A percentile compares a stretch with the other conserved stretches of the same genome.
Evolutionary conservation across 2,329 filamentous ascomycete genomes (phyloP).

Genomic region (Colletotrichum eleusines): DNA sequence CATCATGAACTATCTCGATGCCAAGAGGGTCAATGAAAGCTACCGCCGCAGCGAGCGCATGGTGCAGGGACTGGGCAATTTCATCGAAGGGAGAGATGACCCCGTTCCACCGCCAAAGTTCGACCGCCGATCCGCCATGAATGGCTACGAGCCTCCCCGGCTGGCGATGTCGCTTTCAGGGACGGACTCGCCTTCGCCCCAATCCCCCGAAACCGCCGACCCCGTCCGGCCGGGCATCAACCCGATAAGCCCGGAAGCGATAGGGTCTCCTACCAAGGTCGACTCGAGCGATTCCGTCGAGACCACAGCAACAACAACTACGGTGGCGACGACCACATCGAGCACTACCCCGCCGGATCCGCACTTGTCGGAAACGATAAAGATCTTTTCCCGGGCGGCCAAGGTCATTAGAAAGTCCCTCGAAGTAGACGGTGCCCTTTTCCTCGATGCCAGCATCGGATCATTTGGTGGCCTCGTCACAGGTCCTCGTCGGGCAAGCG

Average conservation of each 20-base stretch:
- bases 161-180: conserved; percentile 16
- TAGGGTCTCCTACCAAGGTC: conserved; percentile 13
- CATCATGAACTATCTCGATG: conserved; percentile 55
- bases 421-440: conserved; percentile 46
- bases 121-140: conserved; percentile 20
- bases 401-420: conserved; percentile 57
- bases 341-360: conserved; percentile 39
- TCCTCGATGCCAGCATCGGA: conserved; percentile 44
- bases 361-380: conserved; percentile 33
- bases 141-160: conserved; percentile 8
- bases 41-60: conserved; percentile 53
- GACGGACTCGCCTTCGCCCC: neutral
- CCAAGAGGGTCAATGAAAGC: conserved; percentile 47
- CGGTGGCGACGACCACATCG: conserved; percentile 37
- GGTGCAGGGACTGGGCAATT: conserved; percentile 52
- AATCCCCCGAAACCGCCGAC: neutral
- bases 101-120: conserved; percentile 11
- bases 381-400: conserved; percentile 58
- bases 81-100: conserved; percentile 50
- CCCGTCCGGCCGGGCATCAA: conserved; percentile 33
- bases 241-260: conserved; percentile 18
- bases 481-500: conserved; percentile 40
- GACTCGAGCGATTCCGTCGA: conserved; percentile 38
- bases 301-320: conserved; percentile 28
- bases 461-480: conserved; percentile 47